A percentile compares a stretch with the other conserved stretches of the same genome.
These are phyloP conservation scores for Penicillium tannophilum DNA, from an alignment of 495 filamentous ascomycete genomes.

Conservation along the genomic window DNA sequence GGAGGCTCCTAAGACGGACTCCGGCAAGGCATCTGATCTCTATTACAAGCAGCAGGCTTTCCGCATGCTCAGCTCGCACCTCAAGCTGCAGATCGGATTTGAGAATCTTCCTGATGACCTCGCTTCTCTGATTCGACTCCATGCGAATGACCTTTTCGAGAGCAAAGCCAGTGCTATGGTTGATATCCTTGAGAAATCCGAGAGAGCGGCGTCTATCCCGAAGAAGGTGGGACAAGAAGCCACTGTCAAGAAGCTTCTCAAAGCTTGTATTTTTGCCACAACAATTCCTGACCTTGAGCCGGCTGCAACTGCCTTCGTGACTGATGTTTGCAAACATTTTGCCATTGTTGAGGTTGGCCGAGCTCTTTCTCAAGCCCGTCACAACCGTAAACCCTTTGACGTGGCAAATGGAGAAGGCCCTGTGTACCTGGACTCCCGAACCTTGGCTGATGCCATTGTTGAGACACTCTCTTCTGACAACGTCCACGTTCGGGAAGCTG, in stretches of 20 bases:
- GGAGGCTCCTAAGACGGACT: slow-evolving; percentile 67
- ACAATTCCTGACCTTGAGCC: slow-evolving; percentile 78
- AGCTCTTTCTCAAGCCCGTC: slow-evolving; percentile 73
- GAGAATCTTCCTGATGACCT: slow-evolving; percentile 91
- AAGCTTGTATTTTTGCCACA: slow-evolving; percentile 82
- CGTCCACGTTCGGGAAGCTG: slow-evolving; percentile 76
- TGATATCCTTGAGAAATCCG: slow-evolving; percentile 63
- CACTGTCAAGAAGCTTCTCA: slow-evolving; percentile 80
- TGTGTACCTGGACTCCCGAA: slow-evolving; percentile 77
- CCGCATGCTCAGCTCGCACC: slow-evolving; percentile 77
- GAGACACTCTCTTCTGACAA: slow-evolving; percentile 86
- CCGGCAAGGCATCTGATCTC: slow-evolving; percentile 71
- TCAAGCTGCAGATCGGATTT: slow-evolving; percentile 86
- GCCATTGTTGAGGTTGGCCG: slow-evolving; percentile 87
- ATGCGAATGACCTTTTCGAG: slow-evolving; percentile 81
- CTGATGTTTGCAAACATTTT: slow-evolving; percentile 84
- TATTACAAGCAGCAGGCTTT: slow-evolving; percentile 95
- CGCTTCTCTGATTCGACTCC: slow-evolving; percentile 76
- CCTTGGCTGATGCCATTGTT: slow-evolving; percentile 84
- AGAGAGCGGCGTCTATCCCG: slow-evolving; percentile 75
- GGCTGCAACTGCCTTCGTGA: slow-evolving; percentile 70
- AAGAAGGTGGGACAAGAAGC: slow-evolving; percentile 85
- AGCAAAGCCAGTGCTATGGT: slow-evolving; percentile 65
- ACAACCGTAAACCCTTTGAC: slow-evolving; percentile 73
- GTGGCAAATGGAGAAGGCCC: slow-evolving; percentile 84